phyloP scores from a whole-genome alignment of 2,329 filamentous ascomycete species.

The Rhexocercosporidium sp. region DNA sequence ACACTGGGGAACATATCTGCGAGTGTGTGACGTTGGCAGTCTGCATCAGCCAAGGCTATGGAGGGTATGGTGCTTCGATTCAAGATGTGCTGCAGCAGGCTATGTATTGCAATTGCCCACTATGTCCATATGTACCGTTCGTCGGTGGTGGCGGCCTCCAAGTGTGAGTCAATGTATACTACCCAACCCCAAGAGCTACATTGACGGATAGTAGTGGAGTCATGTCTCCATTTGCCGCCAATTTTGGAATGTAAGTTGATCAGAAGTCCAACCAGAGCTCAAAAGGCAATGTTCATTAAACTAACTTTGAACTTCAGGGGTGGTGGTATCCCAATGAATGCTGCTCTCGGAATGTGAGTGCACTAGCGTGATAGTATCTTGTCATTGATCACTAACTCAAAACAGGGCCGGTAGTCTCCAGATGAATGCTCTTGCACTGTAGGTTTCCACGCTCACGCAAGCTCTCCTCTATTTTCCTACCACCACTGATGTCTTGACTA shows the following conservation, averaged over 20 bases:
- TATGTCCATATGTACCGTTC: neutral
- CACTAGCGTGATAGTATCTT: neutral
- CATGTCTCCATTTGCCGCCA: neutral
- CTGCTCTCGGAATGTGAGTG: neutral
- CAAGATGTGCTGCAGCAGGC: neutral
- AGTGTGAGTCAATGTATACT: neutral
- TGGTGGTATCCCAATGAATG: neutral
- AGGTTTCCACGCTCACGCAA: neutral
- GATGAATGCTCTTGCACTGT: conserved; percentile 1
- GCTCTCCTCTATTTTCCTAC: neutral
- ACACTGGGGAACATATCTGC: neutral
- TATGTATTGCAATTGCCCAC: neutral
- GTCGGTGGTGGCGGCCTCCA: neutral
- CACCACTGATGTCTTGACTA: neutral
- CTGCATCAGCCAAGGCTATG: neutral
- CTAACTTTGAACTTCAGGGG: neutral
- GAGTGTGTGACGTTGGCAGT: neutral
- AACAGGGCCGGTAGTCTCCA: neutral
- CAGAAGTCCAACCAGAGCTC: neutral
- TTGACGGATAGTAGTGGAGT: neutral
- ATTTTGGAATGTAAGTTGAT: neutral
- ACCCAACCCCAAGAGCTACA: no score
- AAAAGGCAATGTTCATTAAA: no score
- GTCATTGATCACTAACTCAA: neutral
- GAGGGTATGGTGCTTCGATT: neutral